phyloP scores from a whole-genome alignment of 129 eudicot genomes.

The Escallonia herrerae region DNA sequence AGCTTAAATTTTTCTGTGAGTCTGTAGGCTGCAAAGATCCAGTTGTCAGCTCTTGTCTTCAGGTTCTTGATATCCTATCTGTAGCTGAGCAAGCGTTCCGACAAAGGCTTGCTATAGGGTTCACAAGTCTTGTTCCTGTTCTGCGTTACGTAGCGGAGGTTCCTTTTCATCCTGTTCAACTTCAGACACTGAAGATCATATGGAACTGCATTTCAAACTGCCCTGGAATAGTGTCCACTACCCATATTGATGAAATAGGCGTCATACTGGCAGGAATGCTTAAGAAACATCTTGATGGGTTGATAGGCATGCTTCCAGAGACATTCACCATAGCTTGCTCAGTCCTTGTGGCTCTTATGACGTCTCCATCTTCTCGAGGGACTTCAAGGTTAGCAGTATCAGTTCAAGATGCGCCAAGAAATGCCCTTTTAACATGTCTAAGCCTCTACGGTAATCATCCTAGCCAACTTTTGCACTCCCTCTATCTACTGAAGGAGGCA shows the following conservation, averaged over 20 bases:
- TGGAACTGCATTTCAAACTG: constrained; percentile 52
- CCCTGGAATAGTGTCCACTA: constrained; percentile 77
- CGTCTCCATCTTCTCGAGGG: constrained; percentile 61
- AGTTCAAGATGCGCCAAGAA: constrained; percentile 53
- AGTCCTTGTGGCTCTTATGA: constrained; percentile 65
- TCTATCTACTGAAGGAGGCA: constrained; percentile 76
- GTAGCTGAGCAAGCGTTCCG: constrained; percentile 61
- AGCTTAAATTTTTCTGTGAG: neutral
- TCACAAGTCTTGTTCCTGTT: constrained; percentile 67
- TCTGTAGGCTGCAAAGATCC: constrained; percentile 80
- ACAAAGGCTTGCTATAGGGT: constrained; percentile 85
- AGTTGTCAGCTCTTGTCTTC: constrained; percentile 60
- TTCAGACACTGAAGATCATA: constrained; percentile 60
- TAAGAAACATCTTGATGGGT: constrained; percentile 64
- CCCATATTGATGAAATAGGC: constrained; percentile 58
- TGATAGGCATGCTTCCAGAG: constrained; percentile 71
- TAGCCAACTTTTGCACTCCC: constrained; percentile 58
- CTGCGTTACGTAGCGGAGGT: constrained; percentile 72
- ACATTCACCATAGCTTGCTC: constrained; percentile 68
- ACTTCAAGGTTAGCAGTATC: constrained; percentile 32
- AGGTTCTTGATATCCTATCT: constrained; percentile 76
- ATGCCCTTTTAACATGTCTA: constrained; percentile 43
- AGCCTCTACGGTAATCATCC: constrained; percentile 30
- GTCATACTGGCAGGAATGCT: constrained; percentile 54
- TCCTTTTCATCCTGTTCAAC: constrained; percentile 82